These are phyloP conservation scores for Kurtzmaniella natalensis DNA, from an alignment of 1,139 yeast genomes.

Conservation along the genomic window DNA sequence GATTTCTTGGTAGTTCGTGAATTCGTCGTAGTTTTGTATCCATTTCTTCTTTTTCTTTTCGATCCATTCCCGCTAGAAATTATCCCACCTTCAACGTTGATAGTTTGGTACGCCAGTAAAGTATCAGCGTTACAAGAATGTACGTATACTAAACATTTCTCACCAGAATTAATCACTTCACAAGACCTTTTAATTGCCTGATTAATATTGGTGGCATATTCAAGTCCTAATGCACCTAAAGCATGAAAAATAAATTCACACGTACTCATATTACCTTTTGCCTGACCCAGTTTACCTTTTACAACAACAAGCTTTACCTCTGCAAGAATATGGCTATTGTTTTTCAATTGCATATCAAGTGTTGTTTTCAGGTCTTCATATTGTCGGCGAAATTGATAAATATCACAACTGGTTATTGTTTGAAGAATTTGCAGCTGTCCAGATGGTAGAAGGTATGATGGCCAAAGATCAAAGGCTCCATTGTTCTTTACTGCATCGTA, in stretches of 20 bases:
- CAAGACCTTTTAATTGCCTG: not conserved
- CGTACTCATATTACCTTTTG: constrained; percentile 25
- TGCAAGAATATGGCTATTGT: constrained; percentile 33
- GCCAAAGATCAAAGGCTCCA: constrained; percentile 34
- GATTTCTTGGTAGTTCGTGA: not conserved
- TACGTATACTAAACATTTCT: not conserved
- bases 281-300: constrained; percentile 15
- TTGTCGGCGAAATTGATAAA: constrained; percentile 29
- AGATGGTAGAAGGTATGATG: constrained; percentile 61
- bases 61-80: no score
- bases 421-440: constrained; percentile 50
- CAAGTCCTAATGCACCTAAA: constrained; percentile 37
- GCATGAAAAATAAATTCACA: constrained; percentile 44
- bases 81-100: no score
- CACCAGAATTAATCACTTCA: not conserved
- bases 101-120: not conserved
- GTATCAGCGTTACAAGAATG: not conserved
- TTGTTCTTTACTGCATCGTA: constrained; percentile 42
- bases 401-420: constrained; percentile 37
- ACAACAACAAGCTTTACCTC: constrained; percentile 28
- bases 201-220: constrained; percentile 4
- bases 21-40: not conserved
- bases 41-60: not conserved
- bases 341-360: constrained; percentile 33
- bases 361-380: constrained; percentile 19